A percentile compares a stretch with the other conserved stretches of the same genome.
Evolutionary conservation across 768 basidiomycete species (phyloP).

Genomic region (Saitozyma podzolica): DNA sequence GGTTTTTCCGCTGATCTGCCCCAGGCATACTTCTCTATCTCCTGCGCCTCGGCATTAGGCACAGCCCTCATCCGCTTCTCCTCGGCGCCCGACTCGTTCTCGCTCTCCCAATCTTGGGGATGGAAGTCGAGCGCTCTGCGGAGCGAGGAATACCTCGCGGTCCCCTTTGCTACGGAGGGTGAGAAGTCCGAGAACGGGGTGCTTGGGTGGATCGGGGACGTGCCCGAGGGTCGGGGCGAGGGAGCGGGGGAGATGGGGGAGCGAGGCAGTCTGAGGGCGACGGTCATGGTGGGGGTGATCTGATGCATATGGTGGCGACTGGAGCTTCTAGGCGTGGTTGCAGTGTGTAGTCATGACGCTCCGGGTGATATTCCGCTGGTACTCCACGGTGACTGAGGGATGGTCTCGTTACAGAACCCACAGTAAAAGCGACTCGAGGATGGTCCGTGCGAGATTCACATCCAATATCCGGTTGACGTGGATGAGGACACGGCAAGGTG

Average conservation of each 20-base stretch:
- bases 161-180: slow-evolving; percentile 19
- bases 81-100: slow-evolving; percentile 81
- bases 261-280: slow-evolving; percentile 67
- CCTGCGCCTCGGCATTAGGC: slow-evolving; percentile 77
- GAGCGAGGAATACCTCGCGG: slow-evolving; percentile 57
- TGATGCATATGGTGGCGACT: slow-evolving; percentile 38
- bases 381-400: no score
- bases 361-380: no score
- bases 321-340: no score
- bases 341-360: no score
- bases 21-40: slow-evolving; percentile 78
- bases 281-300: slow-evolving; percentile 74
- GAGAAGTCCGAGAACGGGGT: slow-evolving; percentile 44
- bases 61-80: slow-evolving; percentile 79
- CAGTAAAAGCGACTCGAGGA: no score
- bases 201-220: slow-evolving; percentile 55
- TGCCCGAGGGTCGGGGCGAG: slow-evolving; percentile 29
- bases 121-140: slow-evolving; percentile 72
- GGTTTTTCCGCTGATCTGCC: slow-evolving; percentile 42
- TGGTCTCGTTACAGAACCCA: no score
- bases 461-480: no score
- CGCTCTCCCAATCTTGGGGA: slow-evolving; percentile 86
- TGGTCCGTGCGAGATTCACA: no score
- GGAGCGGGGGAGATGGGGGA: slow-evolving; percentile 32
- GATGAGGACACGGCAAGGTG: no score